Evolutionary conservation across 75 land plant species (phyloP).

Genomic region (Isoetes taiwanensis): DNA sequence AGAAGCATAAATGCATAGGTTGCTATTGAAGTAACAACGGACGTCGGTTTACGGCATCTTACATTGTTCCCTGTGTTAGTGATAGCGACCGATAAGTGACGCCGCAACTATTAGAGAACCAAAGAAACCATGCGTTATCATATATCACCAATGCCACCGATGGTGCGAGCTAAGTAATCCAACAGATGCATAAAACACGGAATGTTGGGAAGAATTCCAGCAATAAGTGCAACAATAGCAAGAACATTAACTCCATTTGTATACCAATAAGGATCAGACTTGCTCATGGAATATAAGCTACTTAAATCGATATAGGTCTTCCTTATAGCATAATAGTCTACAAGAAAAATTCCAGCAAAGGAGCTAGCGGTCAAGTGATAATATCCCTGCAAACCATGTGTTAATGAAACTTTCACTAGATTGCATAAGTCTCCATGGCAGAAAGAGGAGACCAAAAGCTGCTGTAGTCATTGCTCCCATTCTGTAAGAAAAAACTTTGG

Average conservation of each 20-base stretch:
- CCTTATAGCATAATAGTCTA: conserved; percentile 50
- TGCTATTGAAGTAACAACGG: too few relatives aligned
- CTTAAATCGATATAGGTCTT: conserved; percentile 28
- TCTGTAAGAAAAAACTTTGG: conserved; percentile 45
- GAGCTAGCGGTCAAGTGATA: conserved; percentile 85
- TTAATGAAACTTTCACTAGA: conserved; percentile 79
- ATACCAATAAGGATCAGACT: conserved; percentile 53
- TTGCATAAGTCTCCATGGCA: conserved; percentile 69
- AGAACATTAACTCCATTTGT: conserved; percentile 44
- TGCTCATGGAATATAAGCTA: conserved; percentile 36
- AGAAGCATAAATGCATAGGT: too few relatives aligned
- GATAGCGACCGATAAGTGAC: too few relatives aligned
- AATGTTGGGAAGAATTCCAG: conserved; percentile 51
- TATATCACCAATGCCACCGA: conserved; percentile 38
- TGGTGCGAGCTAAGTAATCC: conserved; percentile 15
- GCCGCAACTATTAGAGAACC: too few relatives aligned
- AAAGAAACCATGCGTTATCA: conserved; percentile 78
- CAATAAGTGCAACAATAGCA: conserved; percentile 47
- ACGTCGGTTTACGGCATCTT: too few relatives aligned
- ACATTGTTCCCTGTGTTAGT: too few relatives aligned
- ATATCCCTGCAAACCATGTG: conserved; percentile 86
- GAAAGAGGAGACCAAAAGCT: conserved; percentile 48
- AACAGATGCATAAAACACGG: conserved; percentile 59
- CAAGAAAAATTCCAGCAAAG: conserved; percentile 59
- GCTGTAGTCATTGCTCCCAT: conserved; percentile 61